Evolutionary conservation across 495 filamentous ascomycete species (phyloP), one percentile per base, ranked within the genome.

Genomic region (Aspergillus diversus): DNA sequence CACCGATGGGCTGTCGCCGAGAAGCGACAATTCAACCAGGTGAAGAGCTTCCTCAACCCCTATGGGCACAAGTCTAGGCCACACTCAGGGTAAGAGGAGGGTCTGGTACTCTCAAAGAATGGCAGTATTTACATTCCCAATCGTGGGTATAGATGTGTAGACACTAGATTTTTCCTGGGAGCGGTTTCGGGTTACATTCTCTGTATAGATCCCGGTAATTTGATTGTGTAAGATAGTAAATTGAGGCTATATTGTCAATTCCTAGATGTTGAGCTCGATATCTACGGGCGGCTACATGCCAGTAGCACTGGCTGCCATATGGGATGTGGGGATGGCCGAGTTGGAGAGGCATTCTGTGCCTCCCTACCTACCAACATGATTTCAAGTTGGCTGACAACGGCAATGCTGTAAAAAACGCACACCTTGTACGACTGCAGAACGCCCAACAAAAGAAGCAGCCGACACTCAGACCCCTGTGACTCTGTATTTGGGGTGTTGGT

Each of bases 41-140:
- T 1, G 78, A 84, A 17, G 74, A 86, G 58, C 74, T 89, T 51
- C 86, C 87, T 7, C 80, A 74, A 47, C 86, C 87, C 16, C 73
- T 90, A 15, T 89, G 86, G 81, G 80, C 81, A 46, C 80, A 88
- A 67, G 83, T 88, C 31, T 90, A 71, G 70, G 16, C 46, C 17
- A 9, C 9, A 33, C 21, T 27, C 1, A 27, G 21, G 21, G 21
- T 27, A 27, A 27, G 21, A 27, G 21, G 21, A 16, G 52, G 21
- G 1, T 33, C 52, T 0, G 11, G 32, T 31, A 33, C 50, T 53
- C 16, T n/a, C 39, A n/a, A 43, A 43, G 17, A 43, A 43, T 13
- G 39, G 39, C 11, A 55, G 6, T 55, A 5, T 57, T 15, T 21
- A 46, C 55, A 7, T 13, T 58, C 34, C 17, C 11, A 7, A 32